Conservation (phyloP, 257 asterid genomes). For the Nicotiana obtusifolia region DNA sequence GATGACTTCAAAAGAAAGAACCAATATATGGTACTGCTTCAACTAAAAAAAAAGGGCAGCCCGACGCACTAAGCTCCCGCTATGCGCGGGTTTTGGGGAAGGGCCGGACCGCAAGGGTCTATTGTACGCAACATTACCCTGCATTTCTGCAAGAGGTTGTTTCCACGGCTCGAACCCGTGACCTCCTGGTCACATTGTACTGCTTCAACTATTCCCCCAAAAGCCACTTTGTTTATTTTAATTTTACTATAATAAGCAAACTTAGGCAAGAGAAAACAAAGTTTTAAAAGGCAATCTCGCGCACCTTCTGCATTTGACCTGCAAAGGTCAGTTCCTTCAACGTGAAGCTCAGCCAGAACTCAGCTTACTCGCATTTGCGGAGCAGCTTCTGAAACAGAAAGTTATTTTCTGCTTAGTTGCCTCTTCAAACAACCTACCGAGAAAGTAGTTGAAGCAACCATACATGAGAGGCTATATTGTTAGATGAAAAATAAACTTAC, state of each 20-base stretch:
- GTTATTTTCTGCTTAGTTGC: background rate
- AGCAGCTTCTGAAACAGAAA: constrained; percentile 12
- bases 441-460: background rate
- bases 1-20: background rate
- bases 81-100: no score
- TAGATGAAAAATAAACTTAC: background rate
- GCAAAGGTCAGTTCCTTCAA: constrained; percentile 2
- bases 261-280: background rate
- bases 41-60: no score
- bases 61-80: no score
- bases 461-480: background rate
- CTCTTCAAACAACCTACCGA: background rate
- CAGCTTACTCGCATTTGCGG: background rate
- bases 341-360: constrained; percentile 6
- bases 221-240: background rate
- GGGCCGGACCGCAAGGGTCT: no score
- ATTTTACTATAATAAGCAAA: background rate
- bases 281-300: background rate
- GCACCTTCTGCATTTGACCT: constrained; percentile 7
- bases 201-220: background rate
- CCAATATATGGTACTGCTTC: background rate
- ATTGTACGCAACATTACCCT: no score
- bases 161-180: no score
- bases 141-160: no score
- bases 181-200: background rate